These are phyloP conservation scores for Fusarium xyrophilum DNA, from an alignment of 2,329 filamentous ascomycete species.

Conservation along the genomic window DNA sequence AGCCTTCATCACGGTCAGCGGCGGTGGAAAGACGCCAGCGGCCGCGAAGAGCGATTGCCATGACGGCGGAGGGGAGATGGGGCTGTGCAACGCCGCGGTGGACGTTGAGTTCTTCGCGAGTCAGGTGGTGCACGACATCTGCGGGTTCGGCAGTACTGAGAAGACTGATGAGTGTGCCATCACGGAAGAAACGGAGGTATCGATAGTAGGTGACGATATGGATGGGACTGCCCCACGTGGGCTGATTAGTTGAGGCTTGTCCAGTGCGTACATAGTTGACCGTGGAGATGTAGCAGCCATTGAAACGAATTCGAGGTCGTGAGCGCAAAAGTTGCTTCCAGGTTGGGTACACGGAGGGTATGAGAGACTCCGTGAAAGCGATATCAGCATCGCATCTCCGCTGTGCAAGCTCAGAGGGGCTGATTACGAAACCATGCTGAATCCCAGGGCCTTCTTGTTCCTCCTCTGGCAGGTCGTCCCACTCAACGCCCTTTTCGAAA, in stretches of 20 bases:
- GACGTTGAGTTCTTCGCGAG: conserved; percentile 68
- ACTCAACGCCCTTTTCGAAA: conserved; percentile 68
- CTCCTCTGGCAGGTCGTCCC: conserved; percentile 57
- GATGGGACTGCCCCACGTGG: conserved; percentile 81
- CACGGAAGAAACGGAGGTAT: conserved; percentile 92
- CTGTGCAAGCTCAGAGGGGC: conserved; percentile 48
- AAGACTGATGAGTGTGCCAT: conserved; percentile 82
- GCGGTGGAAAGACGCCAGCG: conserved; percentile 58
- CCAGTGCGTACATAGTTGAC: conserved; percentile 93
- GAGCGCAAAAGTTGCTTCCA: conserved; percentile 78
- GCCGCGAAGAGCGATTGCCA: conserved; percentile 71
- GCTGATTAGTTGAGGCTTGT: conserved; percentile 70
- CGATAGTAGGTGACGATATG: conserved; percentile 98
- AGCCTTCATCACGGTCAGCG: conserved; percentile 43
- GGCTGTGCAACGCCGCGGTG: conserved; percentile 48
- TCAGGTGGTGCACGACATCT: conserved; percentile 88
- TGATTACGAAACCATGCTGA: conserved; percentile 45
- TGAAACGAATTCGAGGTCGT: conserved; percentile 88
- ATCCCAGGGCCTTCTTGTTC: conserved; percentile 43
- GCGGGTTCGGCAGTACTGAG: conserved; percentile 80
- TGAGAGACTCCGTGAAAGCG: conserved; percentile 51
- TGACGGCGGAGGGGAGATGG: conserved; percentile 56
- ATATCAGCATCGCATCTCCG: conserved; percentile 45
- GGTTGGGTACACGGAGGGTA: conserved; percentile 55
- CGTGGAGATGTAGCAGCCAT: conserved; percentile 94